Base-by-base conservation (phyloP, 1,284 basidiomycete species). In the Ceratobasidium theobromae region DNA sequence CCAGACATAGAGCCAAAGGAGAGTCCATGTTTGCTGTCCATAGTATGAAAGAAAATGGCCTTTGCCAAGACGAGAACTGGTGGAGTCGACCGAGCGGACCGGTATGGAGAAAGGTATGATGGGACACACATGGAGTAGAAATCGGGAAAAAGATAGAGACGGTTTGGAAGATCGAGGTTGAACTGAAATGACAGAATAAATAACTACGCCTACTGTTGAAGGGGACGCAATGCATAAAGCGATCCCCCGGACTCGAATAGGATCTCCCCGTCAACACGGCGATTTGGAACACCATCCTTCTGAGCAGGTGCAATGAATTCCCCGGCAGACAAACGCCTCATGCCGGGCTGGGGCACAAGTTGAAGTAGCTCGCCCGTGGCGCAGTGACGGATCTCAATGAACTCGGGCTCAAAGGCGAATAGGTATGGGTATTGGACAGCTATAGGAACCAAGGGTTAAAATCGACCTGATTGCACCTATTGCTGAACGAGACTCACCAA, bases 361-460 rank as follows among this genome's bases (percentile, higher is more conserved):
- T 64, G 58, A 6, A 64, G 35, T 32, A 64, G 58, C 23, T 64
- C 58, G 33, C 58, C 58, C 16, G 48, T 64, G 8, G 58, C 27
- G 58, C 58, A 64, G 27, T 64, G 58, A 11, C 58, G 46, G 27
- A 64, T 64, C 35, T 64, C 58, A n/a, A 49, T 64, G 23, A 64
- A 64, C 25, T 64, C 58, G 48, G 58, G 58, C 11, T 64, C 58
- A 27, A 64, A 64, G 8, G 58, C 58, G 27, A 64, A 64, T 12
- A 64, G 45, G 35, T 64, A 64, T 35, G 58, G 58, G 49, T 64
- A 64, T 64, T 64, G 58, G 23, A 64, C 58, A n/a, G 58, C 58
- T 64, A 46, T 14, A 21, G n/a, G n/a, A 16, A 1, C n/a, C 4
- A 16, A 16, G 16, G 18, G 27, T 6, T 25, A 11, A 27, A 1